phyloP scores from a whole-genome alignment of 768 basidiomycete species.

The Lanmaoa rubissima region DNA sequence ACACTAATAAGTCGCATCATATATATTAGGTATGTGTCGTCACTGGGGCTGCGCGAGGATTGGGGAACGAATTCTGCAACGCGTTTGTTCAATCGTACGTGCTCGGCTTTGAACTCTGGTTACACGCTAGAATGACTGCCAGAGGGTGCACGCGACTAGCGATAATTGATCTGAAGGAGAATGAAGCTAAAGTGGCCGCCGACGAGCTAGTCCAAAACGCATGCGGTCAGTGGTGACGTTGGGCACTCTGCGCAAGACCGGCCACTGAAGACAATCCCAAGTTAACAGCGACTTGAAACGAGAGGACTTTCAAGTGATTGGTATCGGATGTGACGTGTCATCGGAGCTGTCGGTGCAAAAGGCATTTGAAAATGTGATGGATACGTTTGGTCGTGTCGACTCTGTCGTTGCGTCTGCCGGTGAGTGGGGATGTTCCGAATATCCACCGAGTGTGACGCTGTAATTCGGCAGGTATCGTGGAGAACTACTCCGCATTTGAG shows the following conservation, averaged over 20 bases:
- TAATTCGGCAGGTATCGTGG: conserved; percentile 62
- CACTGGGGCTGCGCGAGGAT: conserved; percentile 89
- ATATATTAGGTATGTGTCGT: conserved; percentile 75
- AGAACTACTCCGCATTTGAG: conserved; percentile 88
- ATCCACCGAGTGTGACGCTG: not conserved
- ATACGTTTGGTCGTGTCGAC: conserved; percentile 72
- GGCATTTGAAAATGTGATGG: conserved; percentile 62
- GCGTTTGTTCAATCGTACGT: conserved; percentile 82
- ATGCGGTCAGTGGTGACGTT: conserved; percentile 42
- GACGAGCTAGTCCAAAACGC: conserved; percentile 58
- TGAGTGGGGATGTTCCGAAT: conserved; percentile 30
- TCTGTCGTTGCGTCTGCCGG: conserved; percentile 89
- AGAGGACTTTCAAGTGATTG: conserved; percentile 64
- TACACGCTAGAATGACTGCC: conserved; percentile 8
- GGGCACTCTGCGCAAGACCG: conserved; percentile 21
- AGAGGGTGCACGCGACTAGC: conserved; percentile 82
- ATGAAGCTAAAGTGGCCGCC: conserved; percentile 66
- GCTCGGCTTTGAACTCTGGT: not conserved
- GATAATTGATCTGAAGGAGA: conserved; percentile 76
- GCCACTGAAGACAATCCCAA: conserved; percentile 37
- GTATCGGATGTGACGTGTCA: conserved; percentile 85
- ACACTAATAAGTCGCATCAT: not conserved
- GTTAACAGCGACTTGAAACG: conserved; percentile 53
- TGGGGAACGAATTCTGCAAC: conserved; percentile 88
- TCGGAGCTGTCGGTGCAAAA: conserved; percentile 75